Evolutionary conservation across 805 yeast genomes (phyloP).

Genomic region (Yarrowia yakushimensis): DNA sequence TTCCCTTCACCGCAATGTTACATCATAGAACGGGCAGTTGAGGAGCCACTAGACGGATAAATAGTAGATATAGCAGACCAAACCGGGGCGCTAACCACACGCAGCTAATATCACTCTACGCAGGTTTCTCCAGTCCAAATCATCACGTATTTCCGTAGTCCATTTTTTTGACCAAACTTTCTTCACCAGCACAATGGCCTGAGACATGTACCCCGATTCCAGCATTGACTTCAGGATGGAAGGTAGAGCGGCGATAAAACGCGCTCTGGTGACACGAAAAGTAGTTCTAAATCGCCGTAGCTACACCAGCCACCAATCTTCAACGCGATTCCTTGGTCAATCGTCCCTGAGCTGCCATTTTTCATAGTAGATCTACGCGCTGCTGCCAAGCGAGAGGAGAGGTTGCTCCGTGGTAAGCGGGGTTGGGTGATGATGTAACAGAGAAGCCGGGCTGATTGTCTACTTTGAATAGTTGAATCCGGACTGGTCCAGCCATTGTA

Average conservation of each 20-base stretch:
- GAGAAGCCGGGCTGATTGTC: too few species aligned
- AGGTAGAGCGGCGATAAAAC: background rate
- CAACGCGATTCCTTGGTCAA: too few species aligned
- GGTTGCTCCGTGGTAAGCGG: background rate
- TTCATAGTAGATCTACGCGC: background rate
- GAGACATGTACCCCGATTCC: background rate
- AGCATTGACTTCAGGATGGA: background rate
- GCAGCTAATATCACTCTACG: too few species aligned
- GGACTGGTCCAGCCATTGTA: too few species aligned
- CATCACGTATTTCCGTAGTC: background rate
- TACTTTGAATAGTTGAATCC: too few species aligned
- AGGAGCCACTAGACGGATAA: background rate
- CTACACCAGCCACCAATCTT: background rate
- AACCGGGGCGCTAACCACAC: too few species aligned
- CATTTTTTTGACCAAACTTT: background rate
- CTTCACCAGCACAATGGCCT: background rate
- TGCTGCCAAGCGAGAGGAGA: background rate
- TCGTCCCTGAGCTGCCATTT: too few species aligned
- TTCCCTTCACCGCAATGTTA: background rate
- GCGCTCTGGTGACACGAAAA: background rate
- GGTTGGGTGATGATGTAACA: too few species aligned
- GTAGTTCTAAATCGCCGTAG: too few species aligned
- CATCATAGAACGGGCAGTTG: background rate
- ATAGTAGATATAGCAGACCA: too few species aligned
- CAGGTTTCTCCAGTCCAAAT: background rate